These are phyloP conservation scores for Trichothecium roseum DNA, from an alignment of 2,329 filamentous ascomycete species.

Conservation along the genomic window DNA sequence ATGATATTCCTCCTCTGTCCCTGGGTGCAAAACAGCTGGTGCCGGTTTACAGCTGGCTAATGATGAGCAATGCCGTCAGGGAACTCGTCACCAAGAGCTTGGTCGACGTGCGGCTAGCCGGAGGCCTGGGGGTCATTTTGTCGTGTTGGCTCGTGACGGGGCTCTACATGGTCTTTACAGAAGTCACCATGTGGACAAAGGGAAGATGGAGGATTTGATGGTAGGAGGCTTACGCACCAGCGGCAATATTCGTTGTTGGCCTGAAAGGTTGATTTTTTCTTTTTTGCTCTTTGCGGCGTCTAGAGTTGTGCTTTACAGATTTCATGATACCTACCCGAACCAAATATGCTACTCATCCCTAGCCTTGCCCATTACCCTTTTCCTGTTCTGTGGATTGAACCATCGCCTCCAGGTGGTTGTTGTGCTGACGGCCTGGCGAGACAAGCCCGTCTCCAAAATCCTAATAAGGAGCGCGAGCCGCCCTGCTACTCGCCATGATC, in stretches of 20 bases:
- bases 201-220: slow-evolving; percentile 18
- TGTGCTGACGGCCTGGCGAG: too few relatives aligned
- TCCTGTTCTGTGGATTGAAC: too few relatives aligned
- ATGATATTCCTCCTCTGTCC: not conserved
- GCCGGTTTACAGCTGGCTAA: slow-evolving; percentile 33
- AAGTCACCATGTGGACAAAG: slow-evolving; percentile 29
- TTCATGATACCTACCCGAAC: too few relatives aligned
- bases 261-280: not conserved
- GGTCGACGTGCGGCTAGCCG: slow-evolving; percentile 31
- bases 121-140: slow-evolving; percentile 34
- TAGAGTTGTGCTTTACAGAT: too few relatives aligned
- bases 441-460: too few relatives aligned
- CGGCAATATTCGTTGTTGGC: not conserved
- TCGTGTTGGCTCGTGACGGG: slow-evolving; percentile 39
- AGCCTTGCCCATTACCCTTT: too few relatives aligned
- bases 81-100: slow-evolving; percentile 23
- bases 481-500: slow-evolving; percentile 4
- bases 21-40: slow-evolving; percentile 17
- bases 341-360: too few relatives aligned
- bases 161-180: slow-evolving; percentile 37
- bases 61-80: slow-evolving; percentile 28
- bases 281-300: too few relatives aligned
- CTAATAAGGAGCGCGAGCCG: too few relatives aligned
- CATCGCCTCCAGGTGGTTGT: too few relatives aligned
- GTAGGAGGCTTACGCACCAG: slow-evolving; percentile 8